Conservation (phyloP, 805 yeast species). For the Maudiozyma pseudohumilis region DNA sequence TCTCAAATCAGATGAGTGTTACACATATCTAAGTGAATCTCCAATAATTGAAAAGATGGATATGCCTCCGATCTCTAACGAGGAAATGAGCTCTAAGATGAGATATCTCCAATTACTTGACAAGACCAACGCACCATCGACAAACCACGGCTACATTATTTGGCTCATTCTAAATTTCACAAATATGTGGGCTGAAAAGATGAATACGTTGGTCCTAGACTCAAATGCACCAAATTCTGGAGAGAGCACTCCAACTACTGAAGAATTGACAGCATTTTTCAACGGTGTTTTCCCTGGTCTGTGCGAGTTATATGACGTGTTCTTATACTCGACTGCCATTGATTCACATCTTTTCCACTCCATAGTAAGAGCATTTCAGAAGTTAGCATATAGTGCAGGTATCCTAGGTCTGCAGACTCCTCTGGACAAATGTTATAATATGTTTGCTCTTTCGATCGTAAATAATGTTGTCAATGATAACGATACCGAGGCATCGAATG, state of each 20-base stretch:
- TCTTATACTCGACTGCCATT: conserved; percentile 49
- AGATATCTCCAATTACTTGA: conserved; percentile 69
- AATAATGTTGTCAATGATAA: conserved; percentile 22
- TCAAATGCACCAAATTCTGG: conserved; percentile 29
- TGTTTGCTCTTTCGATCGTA: conserved; percentile 39
- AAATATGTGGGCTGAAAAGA: conserved; percentile 54
- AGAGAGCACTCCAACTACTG: conserved; percentile 3
- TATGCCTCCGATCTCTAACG: conserved; percentile 32
- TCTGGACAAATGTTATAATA: conserved; percentile 46
- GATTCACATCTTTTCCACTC: conserved; percentile 63
- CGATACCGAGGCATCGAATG: neutral
- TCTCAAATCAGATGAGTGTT: conserved; percentile 23
- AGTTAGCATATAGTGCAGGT: conserved; percentile 75
- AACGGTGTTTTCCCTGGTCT: conserved; percentile 32
- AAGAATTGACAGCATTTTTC: conserved; percentile 19
- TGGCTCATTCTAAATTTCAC: conserved; percentile 47
- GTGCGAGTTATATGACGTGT: conserved; percentile 38
- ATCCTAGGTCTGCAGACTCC: conserved; percentile 46
- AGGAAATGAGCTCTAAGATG: conserved; percentile 39
- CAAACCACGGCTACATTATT: conserved; percentile 52
- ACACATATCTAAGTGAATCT: conserved; percentile 28
- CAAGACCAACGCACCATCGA: conserved; percentile 63
- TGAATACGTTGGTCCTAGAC: conserved; percentile 24
- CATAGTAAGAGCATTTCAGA: conserved; percentile 65
- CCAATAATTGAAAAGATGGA: conserved; percentile 27